These are phyloP conservation scores for Parascedosporium putredinis DNA, from an alignment of 2,329 filamentous ascomycete species.

Conservation along the genomic window DNA sequence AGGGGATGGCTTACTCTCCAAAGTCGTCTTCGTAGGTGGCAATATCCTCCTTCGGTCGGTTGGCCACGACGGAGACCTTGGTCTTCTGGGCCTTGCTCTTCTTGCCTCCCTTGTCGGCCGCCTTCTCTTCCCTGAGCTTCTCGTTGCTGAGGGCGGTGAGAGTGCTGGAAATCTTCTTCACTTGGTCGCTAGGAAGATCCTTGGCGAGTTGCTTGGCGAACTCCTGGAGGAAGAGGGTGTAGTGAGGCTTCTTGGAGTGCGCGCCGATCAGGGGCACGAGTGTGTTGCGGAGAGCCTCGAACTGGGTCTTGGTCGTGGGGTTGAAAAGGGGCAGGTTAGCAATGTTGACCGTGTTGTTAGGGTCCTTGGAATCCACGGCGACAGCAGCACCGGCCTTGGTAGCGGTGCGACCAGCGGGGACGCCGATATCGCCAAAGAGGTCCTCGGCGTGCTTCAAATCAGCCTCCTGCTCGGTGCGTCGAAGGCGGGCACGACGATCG, in stretches of 20 bases:
- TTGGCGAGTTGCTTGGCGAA: conserved; percentile 80
- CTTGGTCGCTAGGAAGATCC: conserved; percentile 82
- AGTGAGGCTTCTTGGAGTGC: conserved; percentile 82
- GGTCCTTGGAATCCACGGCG: conserved; percentile 60
- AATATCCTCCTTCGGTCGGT: conserved; percentile 56
- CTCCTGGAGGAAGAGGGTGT: conserved; percentile 81
- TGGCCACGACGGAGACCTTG: conserved; percentile 71
- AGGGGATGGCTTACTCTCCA: conserved; percentile 59
- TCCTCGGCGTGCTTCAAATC: conserved; percentile 87
- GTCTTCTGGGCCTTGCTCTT: conserved; percentile 96
- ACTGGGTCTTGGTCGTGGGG: conserved; percentile 77
- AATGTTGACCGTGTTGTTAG: conserved; percentile 71
- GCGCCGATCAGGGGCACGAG: conserved; percentile 66
- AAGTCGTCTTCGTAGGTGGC: conserved; percentile 67
- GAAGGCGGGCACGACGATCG: conserved; percentile 63
- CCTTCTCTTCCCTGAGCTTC: conserved; percentile 98
- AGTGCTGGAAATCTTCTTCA: conserved; percentile 87
- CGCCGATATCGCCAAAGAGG: conserved; percentile 69
- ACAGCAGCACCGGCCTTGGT: conserved; percentile 56
- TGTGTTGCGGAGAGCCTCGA: conserved; percentile 65
- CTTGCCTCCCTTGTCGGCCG: conserved; percentile 85
- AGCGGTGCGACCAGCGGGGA: conserved; percentile 55
- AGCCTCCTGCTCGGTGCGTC: conserved; percentile 71
- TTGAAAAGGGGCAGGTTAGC: conserved; percentile 75
- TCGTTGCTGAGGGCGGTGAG: conserved; percentile 90